phyloP scores from a whole-genome alignment of 169 alveolate genomes.

The Theileria sp. region DNA sequence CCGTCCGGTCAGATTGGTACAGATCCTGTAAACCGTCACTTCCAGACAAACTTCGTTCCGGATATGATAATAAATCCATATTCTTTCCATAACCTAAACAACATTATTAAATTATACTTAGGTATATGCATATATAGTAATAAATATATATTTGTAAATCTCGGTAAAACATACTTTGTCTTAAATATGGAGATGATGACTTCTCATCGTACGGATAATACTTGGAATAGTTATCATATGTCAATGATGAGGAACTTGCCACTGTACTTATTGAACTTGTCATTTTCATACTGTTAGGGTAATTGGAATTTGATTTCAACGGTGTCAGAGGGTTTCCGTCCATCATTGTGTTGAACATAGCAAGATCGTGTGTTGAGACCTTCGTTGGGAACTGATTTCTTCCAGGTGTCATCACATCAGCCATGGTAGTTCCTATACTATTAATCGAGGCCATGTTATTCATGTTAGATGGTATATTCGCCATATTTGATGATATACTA shows the following conservation, averaged over 20 bases:
- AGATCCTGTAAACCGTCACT: not conserved
- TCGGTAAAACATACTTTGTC: not conserved
- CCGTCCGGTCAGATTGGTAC: conserved; percentile 1
- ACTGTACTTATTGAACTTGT: not conserved
- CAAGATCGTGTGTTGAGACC: conserved; percentile 24
- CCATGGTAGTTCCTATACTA: not conserved
- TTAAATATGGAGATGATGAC: not conserved
- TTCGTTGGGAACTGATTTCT: conserved; percentile 8
- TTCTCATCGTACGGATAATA: not conserved
- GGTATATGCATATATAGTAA: not conserved
- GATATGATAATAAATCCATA: not conserved
- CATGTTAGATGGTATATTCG: not conserved
- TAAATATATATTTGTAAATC: not conserved
- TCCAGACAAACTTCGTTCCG: not conserved
- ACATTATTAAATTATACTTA: too few relatives aligned
- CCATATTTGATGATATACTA: not conserved
- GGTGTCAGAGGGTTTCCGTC: conserved; percentile 17
- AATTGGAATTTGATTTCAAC: not conserved
- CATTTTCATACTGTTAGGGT: not conserved
- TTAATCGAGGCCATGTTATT: not conserved
- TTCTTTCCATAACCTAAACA: not conserved
- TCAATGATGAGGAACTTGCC: not conserved
- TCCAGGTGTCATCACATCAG: not conserved
- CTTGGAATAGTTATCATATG: not conserved
- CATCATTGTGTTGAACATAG: conserved; percentile 9